These are phyloP conservation scores for Daldinia sp. DNA, from an alignment of 2,329 filamentous ascomycete genomes.

Conservation along the genomic window DNA sequence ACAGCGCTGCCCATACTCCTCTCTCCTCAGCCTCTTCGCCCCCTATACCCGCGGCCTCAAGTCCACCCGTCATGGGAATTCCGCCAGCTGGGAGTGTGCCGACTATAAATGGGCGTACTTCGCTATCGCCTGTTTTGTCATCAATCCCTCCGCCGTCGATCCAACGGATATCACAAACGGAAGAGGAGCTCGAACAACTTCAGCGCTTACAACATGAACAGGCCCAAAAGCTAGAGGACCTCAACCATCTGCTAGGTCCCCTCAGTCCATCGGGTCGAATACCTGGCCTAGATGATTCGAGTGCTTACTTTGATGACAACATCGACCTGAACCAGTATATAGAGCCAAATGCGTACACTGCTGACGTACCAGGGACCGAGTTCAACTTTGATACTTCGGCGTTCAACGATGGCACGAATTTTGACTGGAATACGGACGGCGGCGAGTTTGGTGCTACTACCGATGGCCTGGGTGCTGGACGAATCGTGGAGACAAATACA, in stretches of 20 bases:
- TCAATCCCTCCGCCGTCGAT: constrained; percentile 63
- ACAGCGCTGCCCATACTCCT: constrained; percentile 42
- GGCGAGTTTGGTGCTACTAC: constrained; percentile 37
- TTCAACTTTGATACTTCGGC: constrained; percentile 59
- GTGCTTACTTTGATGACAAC: constrained; percentile 57
- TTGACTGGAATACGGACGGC: constrained; percentile 47
- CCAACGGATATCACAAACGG: constrained; percentile 74
- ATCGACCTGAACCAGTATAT: constrained; percentile 66
- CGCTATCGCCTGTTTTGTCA: constrained; percentile 65
- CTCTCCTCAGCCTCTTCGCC: constrained; percentile 46
- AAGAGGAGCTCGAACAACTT: constrained; percentile 81
- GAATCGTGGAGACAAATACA: constrained; percentile 50
- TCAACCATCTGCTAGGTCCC: constrained; percentile 80
- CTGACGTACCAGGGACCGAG: constrained; percentile 45
- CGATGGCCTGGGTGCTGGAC: constrained; percentile 36
- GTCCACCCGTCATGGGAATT: constrained; percentile 37
- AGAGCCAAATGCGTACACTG: constrained; percentile 53
- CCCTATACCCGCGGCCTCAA: constrained; percentile 41
- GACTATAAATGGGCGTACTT: constrained; percentile 47
- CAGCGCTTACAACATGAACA: constrained; percentile 84
- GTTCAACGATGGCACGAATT: constrained; percentile 42
- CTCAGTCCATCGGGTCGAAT: constrained; percentile 84
- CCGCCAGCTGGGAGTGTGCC: constrained; percentile 38
- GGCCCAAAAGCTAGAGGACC: constrained; percentile 78
- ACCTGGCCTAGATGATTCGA: constrained; percentile 71